Evolutionary conservation across 768 basidiomycete species (phyloP).

Genomic region (Pleurotus eryngii): DNA sequence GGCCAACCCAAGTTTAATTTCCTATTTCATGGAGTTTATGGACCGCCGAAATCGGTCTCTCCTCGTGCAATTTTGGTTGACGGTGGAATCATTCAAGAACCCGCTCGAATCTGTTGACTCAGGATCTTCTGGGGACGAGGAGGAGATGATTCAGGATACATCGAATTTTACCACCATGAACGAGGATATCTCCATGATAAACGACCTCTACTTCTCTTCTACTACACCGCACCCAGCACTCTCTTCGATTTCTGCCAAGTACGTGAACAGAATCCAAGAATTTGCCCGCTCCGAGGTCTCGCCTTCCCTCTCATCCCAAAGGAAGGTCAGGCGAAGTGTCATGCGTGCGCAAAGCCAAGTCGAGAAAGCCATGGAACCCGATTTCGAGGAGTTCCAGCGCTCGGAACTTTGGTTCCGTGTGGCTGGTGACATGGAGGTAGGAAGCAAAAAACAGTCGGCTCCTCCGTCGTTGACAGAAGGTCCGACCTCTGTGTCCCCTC

Average conservation of each 20-base stretch:
- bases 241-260: slow-evolving; percentile 62
- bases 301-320: slow-evolving; percentile 39
- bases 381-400: slow-evolving; percentile 84
- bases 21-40: slow-evolving; percentile 99
- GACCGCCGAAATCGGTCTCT: slow-evolving; percentile 82
- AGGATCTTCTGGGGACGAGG: slow-evolving; percentile 59
- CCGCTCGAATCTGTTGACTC: slow-evolving; percentile 85
- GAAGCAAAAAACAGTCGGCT: slow-evolving; percentile 12
- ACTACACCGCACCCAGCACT: slow-evolving; percentile 56
- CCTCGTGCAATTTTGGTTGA: slow-evolving; percentile 95
- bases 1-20: slow-evolving; percentile 83
- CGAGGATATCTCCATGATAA: slow-evolving; percentile 88
- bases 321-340: slow-evolving; percentile 71
- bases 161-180: slow-evolving; percentile 59
- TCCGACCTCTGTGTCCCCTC: slow-evolving; percentile 4
- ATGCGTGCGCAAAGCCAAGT: slow-evolving; percentile 84
- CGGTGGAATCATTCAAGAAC: slow-evolving; percentile 96
- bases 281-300: slow-evolving; percentile 54
- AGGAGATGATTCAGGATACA: slow-evolving; percentile 50
- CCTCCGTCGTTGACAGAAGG: not conserved
- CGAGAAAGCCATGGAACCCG: slow-evolving; percentile 86
- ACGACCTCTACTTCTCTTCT: slow-evolving; percentile 80
- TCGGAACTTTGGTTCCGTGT: slow-evolving; percentile 94
- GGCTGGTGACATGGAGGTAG: slow-evolving; percentile 61
- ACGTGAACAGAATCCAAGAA: slow-evolving; percentile 64